These are phyloP conservation scores for Calonectria honghensis DNA, from an alignment of 2,329 filamentous ascomycete genomes.

Conservation along the genomic window DNA sequence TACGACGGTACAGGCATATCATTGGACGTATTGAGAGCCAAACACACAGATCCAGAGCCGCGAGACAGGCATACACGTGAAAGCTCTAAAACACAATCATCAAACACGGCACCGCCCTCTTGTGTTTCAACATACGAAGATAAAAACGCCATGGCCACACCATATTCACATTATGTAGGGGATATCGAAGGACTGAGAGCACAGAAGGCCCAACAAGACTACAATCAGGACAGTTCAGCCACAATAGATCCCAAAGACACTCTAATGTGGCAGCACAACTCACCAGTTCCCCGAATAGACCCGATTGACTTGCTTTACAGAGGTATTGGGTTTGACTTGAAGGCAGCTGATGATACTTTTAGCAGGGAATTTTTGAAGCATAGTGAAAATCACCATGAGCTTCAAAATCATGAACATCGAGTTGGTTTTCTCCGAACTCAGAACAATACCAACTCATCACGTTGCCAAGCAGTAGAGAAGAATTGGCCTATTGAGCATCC, in stretches of 20 bases:
- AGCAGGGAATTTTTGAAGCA: no score
- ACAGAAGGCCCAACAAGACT: neutral
- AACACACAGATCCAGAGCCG: neutral
- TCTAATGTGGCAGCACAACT: neutral
- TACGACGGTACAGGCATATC: conserved; percentile 44
- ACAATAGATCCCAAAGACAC: neutral
- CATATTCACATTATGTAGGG: conserved; percentile 8
- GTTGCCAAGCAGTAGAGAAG: neutral
- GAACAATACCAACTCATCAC: no score
- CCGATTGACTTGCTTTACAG: conserved; percentile 2
- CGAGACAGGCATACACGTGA: neutral
- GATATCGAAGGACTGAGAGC: neutral
- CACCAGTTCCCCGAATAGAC: neutral
- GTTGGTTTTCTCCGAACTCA: no score
- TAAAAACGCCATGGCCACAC: conserved; percentile 47
- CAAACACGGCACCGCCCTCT: neutral
- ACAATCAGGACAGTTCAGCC: neutral
- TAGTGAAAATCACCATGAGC: no score
- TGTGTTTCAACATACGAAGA: conserved; percentile 43
- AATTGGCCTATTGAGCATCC: neutral
- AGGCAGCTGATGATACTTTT: neutral
- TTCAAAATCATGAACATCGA: neutral
- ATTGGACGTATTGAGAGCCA: neutral
- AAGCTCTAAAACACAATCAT: no score
- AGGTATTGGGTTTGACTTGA: neutral